These are phyloP conservation scores for Pneumocystis sp. DNA, from an alignment of 1,139 yeast species.

Conservation along the genomic window DNA sequence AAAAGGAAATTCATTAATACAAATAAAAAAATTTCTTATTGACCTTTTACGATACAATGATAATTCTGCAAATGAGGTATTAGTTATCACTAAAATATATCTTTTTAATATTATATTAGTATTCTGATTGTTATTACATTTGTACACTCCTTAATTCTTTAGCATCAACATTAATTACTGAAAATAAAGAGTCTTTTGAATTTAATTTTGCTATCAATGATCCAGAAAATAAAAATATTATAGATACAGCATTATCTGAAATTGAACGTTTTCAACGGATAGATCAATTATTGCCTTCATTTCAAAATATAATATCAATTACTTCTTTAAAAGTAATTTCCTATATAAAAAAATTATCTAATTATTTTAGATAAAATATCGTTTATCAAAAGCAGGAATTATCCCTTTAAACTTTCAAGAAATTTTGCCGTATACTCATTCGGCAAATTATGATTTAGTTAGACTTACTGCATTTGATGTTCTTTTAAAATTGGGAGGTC, in stretches of 20 bases:
- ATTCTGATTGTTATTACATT: slow-evolving; percentile 58
- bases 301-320: slow-evolving; percentile 42
- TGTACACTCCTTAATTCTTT: slow-evolving; percentile 44
- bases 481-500: slow-evolving; percentile 57
- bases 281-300: slow-evolving; percentile 79
- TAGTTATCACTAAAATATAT: neutral
- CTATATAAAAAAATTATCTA: slow-evolving; percentile 46
- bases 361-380: slow-evolving; percentile 31
- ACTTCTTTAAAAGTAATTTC: slow-evolving; percentile 34
- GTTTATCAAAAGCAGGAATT: slow-evolving; percentile 45
- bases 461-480: slow-evolving; percentile 60
- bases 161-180: slow-evolving; percentile 16
- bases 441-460: slow-evolving; percentile 37
- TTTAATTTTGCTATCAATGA: slow-evolving; percentile 21
- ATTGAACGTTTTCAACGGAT: slow-evolving; percentile 60
- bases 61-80: slow-evolving; percentile 51
- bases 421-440: slow-evolving; percentile 36
- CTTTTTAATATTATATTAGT: slow-evolving; percentile 19
- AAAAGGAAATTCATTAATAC: slow-evolving; percentile 52
- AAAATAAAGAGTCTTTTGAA: slow-evolving; percentile 6
- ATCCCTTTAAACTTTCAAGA: slow-evolving; percentile 39
- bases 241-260: slow-evolving; percentile 39
- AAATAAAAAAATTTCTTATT: slow-evolving; percentile 46
- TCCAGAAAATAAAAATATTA: slow-evolving; percentile 22
- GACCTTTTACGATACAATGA: slow-evolving; percentile 73